Base-by-base conservation (phyloP, 148 eudicot species). In the Drosera capensis region DNA sequence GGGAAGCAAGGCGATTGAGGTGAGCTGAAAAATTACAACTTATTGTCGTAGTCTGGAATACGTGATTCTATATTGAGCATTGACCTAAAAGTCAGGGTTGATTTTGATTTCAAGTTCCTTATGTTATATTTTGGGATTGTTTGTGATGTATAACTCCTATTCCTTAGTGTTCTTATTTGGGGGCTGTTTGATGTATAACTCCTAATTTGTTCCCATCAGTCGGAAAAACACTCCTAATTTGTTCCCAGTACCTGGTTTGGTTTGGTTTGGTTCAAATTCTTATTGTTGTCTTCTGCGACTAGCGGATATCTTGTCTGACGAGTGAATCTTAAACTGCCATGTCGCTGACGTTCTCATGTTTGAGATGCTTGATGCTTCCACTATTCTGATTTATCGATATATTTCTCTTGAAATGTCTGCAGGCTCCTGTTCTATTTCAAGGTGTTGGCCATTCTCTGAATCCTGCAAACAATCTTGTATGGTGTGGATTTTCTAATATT, bases 361-460 rank as follows among this genome's bases (percentile, higher is more conserved):
- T 14, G n/a, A n/a, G n/a, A n/a, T n/a, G n/a, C n/a, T n/a, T 23
- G 29, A 23, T 45, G 3, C 11, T 2, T 20, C 0, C 17, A 31
- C 6, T 20, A 20, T 39, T 38, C 19, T 35, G 7, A 31, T 23
- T 13, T 21, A 31, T 23, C 26, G 7, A 46, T 46, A 24, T 30
- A 25, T 16, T 23, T 26, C 37, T 17, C 12, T 8, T 7, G 13
- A 24, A 1, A 12, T 26, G 50, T 40, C 50, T 53, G 20, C 74
- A 79, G 86, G 86, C 82, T 25, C 82, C 82, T 17, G 73, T 79
- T 7, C 73, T 79, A 34, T 79, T 71, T 45, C 65, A 60, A 44
- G 82, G 86, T 18, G 53, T 72, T 68, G 86, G 71, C 17, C 86
- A 71, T 46, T 60, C 78, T 28, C 2, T 65, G 26, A 75, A 79